phyloP scores from a whole-genome alignment of 768 basidiomycete genomes.

The Auriscalpium orientale region DNA sequence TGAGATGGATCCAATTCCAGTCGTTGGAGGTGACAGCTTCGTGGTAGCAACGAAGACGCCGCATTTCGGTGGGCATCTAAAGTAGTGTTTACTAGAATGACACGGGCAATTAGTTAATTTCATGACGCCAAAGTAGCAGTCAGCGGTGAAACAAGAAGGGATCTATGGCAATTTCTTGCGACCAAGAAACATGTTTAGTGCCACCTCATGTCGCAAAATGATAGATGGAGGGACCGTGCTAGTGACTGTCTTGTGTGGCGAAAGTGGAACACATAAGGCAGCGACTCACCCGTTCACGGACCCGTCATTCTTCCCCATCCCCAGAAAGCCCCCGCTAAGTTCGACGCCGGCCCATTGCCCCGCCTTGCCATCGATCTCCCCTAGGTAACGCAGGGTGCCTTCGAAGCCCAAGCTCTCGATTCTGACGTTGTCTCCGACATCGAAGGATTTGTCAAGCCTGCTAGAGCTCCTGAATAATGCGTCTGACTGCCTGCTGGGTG shows the following conservation, averaged over 20 bases:
- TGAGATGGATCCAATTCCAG: conserved; percentile 39
- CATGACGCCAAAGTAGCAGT: neutral
- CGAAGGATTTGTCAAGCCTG: conserved; percentile 41
- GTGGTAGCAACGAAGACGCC: conserved; percentile 84
- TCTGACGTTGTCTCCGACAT: conserved; percentile 75
- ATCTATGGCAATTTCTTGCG: neutral
- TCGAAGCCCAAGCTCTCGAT: conserved; percentile 88
- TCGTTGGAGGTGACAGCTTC: conserved; percentile 76
- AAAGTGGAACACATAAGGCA: too few species aligned
- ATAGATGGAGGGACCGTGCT: too few species aligned
- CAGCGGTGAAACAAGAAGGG: conserved; percentile 6
- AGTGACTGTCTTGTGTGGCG: too few species aligned
- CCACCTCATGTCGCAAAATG: too few species aligned
- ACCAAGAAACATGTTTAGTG: too few species aligned
- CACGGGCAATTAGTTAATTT: neutral
- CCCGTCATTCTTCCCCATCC: conserved; percentile 95
- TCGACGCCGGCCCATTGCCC: conserved; percentile 95
- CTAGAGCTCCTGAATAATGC: conserved; percentile 38
- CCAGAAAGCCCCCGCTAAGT: conserved; percentile 73
- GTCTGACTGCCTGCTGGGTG: conserved; percentile 65
- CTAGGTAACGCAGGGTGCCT: conserved; percentile 73
- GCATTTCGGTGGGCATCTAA: conserved; percentile 73
- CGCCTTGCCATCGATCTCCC: conserved; percentile 81
- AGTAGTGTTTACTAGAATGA: conserved; percentile 41
- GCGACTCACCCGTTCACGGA: conserved; percentile 74